A percentile compares a stretch with the other conserved stretches of the same genome.
phyloP scores from a whole-genome alignment of 306 rosid genomes.

The Calophaca sinica region DNA sequence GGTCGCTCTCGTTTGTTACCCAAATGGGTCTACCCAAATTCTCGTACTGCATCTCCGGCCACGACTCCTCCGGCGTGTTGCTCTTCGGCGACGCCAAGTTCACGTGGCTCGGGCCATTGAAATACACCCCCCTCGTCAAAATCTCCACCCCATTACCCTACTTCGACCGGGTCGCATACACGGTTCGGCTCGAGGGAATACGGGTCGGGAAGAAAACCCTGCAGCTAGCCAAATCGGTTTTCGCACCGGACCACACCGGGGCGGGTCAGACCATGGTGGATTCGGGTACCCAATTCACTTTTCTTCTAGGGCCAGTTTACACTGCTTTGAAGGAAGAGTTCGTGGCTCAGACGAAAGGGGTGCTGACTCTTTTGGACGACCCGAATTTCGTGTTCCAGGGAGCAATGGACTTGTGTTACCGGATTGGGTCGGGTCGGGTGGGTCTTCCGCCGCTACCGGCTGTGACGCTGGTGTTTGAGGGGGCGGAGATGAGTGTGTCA shows the following conservation, averaged over 20 bases:
- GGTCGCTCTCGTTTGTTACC: constrained; percentile 69
- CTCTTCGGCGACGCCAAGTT: constrained; percentile 67
- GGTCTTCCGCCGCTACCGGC: constrained; percentile 52
- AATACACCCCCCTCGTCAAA: constrained; percentile 75
- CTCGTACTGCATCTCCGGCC: constrained; percentile 82
- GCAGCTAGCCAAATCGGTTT: constrained; percentile 53
- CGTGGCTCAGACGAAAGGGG: constrained; percentile 58
- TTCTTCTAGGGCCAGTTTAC: constrained; percentile 84
- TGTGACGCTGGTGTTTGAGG: constrained; percentile 68
- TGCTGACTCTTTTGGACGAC: constrained; percentile 48
- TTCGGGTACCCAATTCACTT: constrained; percentile 87
- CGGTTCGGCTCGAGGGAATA: constrained; percentile 75
- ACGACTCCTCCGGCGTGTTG: constrained; percentile 68
- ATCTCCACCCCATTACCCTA: constrained; percentile 76
- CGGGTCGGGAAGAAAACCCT: constrained; percentile 54
- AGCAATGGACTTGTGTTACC: constrained; percentile 78
- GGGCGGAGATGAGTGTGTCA: constrained; percentile 77
- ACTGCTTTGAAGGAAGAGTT: constrained; percentile 69
- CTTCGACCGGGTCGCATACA: constrained; percentile 83
- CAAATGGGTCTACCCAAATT: constrained; percentile 77
- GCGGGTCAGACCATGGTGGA: constrained; percentile 96
- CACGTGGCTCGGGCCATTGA: constrained; percentile 67
- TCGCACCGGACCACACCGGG: constrained; percentile 80
- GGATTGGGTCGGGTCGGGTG: constrained; percentile 32
- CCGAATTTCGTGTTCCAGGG: constrained; percentile 81